Evolutionary conservation across 495 filamentous ascomycete species (phyloP).

Genomic region (Neurospora africana): DNA sequence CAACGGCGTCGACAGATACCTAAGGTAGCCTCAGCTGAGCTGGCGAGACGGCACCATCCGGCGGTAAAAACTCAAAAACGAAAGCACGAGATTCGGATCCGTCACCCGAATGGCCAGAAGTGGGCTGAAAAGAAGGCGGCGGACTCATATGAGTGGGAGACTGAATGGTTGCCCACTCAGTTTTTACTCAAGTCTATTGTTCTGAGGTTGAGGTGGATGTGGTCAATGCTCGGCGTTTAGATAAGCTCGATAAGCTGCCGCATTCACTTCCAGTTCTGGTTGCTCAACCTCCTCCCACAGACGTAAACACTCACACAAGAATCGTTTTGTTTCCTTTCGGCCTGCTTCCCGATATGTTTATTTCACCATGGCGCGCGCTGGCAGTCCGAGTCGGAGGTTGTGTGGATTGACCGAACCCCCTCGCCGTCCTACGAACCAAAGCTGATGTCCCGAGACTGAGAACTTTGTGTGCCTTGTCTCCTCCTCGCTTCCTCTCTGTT

Average conservation of each 20-base stretch:
- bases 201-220: not conserved
- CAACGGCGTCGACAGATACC: not conserved
- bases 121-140: not conserved
- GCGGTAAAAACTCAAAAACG: not conserved
- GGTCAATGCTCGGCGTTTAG: not conserved
- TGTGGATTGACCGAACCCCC: not conserved
- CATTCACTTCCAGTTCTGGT: too few species aligned
- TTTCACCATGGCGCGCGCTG: not conserved
- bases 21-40: not conserved
- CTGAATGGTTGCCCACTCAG: too few species aligned
- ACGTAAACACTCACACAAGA: not conserved
- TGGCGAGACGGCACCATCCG: not conserved
- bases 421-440: not conserved
- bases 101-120: not conserved
- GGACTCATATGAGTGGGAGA: not conserved
- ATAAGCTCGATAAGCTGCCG: not conserved
- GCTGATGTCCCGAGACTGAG: not conserved
- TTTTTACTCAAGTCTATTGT: not conserved
- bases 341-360: not conserved
- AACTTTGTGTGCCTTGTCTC: not conserved
- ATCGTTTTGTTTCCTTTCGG: too few species aligned
- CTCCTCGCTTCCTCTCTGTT: not conserved
- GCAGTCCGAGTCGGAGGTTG: not conserved
- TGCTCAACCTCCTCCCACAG: not conserved
- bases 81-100: not conserved